These are phyloP conservation scores for Begonia masoniana DNA, from an alignment of 306 rosid species.

Conservation along the genomic window DNA sequence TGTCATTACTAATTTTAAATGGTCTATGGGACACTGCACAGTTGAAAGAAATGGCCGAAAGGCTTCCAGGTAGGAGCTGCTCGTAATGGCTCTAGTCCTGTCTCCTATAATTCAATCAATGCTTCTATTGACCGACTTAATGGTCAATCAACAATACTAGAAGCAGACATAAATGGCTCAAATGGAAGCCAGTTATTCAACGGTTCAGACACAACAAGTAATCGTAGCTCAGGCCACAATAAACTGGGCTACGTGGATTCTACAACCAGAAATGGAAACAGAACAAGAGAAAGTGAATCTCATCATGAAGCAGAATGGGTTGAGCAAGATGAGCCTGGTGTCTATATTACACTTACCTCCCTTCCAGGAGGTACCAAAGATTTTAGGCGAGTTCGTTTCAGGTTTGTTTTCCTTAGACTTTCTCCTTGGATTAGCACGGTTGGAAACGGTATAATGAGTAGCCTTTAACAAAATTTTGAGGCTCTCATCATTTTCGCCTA, in stretches of 20 bases:
- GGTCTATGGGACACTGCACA: slow-evolving; percentile 4
- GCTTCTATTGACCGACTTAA: slow-evolving; percentile 45
- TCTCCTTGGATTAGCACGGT: too few relatives aligned
- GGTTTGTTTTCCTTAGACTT: slow-evolving; percentile 28
- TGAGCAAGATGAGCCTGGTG: slow-evolving; percentile 98
- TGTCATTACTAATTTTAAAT: too few relatives aligned
- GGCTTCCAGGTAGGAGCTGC: slow-evolving; percentile 86
- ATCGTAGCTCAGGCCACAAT: slow-evolving; percentile 42
- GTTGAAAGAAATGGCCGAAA: slow-evolving; percentile 98
- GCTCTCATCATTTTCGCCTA: too few relatives aligned
- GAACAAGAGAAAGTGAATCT: slow-evolving; percentile 67
- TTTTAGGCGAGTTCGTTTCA: slow-evolving; percentile 96
- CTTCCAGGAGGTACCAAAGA: slow-evolving; percentile 79
- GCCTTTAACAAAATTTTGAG: too few relatives aligned
- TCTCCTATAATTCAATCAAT: slow-evolving; percentile 40
- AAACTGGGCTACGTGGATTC: slow-evolving; percentile 59
- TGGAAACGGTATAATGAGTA: too few relatives aligned
- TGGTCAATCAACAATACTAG: slow-evolving; percentile 49
- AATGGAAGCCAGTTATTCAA: slow-evolving; percentile 41
- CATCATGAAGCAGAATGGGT: slow-evolving; percentile 79
- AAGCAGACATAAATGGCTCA: slow-evolving; percentile 46
- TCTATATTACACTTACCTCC: slow-evolving; percentile 84
- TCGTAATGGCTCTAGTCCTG: slow-evolving; percentile 48
- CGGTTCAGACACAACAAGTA: slow-evolving; percentile 47
- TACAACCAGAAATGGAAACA: slow-evolving; percentile 56